Percentiles rank a stretch among this genome's conserved stretches.
phyloP scores from a whole-genome alignment of 2,329 filamentous ascomycete species.

The Cylindrodendrum hubeiense region DNA sequence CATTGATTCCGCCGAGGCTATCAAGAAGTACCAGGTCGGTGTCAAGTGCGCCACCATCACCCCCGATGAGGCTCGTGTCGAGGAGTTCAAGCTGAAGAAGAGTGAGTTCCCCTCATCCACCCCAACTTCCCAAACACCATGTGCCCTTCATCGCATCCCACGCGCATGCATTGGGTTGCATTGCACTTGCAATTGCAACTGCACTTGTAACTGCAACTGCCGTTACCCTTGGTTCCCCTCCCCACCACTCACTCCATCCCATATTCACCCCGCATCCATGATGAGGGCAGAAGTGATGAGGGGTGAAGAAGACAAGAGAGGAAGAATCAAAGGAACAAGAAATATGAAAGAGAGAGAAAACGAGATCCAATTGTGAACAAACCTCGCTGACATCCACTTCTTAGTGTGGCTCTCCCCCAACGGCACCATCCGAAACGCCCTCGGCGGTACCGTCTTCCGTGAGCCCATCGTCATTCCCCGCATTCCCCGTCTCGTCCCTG shows the following conservation, averaged over 20 bases:
- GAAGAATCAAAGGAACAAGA: conserved; percentile 23
- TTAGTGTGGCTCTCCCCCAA: conserved; percentile 99
- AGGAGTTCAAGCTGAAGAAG: conserved; percentile 99
- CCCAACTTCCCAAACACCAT: no score
- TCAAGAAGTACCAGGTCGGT: conserved; percentile 98
- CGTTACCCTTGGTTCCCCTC: not conserved
- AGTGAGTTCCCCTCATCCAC: conserved; percentile 67
- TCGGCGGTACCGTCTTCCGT: conserved; percentile 97
- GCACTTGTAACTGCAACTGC: no score
- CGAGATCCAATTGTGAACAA: conserved; percentile 16
- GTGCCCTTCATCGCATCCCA: not conserved
- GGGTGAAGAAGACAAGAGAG: not conserved
- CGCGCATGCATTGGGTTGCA: conserved; percentile 25
- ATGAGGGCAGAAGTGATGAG: conserved; percentile 10
- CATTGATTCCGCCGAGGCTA: conserved; percentile 92
- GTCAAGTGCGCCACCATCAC: conserved; percentile 99
- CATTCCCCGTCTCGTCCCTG: conserved; percentile 92
- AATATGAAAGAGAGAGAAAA: conserved; percentile 29
- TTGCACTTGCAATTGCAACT: no score
- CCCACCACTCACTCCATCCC: not conserved
- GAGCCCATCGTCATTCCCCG: conserved; percentile 97
- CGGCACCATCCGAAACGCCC: conserved; percentile 82
- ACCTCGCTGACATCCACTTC: conserved; percentile 35
- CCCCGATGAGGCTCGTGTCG: conserved; percentile 93
- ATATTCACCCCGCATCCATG: conserved; percentile 38